A percentile compares a stretch with the other conserved stretches of the same genome.
Evolutionary conservation across 1,139 yeast genomes (phyloP).

Genomic region (Saccharomyces hybrid): DNA sequence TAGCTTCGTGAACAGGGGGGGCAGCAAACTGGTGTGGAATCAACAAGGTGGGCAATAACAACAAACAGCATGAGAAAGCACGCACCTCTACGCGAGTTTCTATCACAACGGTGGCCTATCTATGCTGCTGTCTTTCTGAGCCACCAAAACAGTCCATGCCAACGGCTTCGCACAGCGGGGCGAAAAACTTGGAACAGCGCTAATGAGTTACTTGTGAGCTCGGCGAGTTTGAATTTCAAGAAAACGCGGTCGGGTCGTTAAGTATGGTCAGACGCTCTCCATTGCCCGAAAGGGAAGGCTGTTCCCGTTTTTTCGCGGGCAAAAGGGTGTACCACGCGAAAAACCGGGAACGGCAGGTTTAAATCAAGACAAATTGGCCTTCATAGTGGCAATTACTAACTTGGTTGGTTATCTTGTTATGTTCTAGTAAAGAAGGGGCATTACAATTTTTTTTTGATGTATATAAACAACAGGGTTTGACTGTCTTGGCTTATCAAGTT

Average conservation of each 20-base stretch:
- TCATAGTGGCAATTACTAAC: neutral
- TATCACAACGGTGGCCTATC: neutral
- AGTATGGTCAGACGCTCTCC: slow-evolving; percentile 45
- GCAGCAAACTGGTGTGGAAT: neutral
- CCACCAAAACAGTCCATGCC: slow-evolving; percentile 8
- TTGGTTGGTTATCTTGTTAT: neutral
- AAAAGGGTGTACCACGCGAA: slow-evolving; percentile 2
- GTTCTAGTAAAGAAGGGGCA: neutral
- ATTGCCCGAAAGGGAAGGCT: slow-evolving; percentile 46
- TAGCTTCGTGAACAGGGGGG: neutral
- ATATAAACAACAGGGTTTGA: neutral
- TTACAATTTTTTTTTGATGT: neutral
- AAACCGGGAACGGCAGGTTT: slow-evolving; percentile 7
- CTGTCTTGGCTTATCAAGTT: neutral
- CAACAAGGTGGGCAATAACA: neutral
- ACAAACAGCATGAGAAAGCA: neutral
- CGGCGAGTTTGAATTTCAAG: slow-evolving; percentile 43
- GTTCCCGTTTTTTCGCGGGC: slow-evolving; percentile 34
- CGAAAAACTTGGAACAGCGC: slow-evolving; percentile 27
- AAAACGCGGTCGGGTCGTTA: slow-evolving; percentile 47
- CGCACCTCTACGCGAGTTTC: neutral
- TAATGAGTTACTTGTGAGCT: slow-evolving; percentile 14
- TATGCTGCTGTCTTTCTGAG: neutral
- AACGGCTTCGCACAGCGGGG: slow-evolving; percentile 17
- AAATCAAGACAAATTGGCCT: slow-evolving; percentile 2